Evolutionary conservation across 2,329 filamentous ascomycete genomes (phyloP), one percentile per base, ranked within the genome.

Genomic region (Penicillium sp.): DNA sequence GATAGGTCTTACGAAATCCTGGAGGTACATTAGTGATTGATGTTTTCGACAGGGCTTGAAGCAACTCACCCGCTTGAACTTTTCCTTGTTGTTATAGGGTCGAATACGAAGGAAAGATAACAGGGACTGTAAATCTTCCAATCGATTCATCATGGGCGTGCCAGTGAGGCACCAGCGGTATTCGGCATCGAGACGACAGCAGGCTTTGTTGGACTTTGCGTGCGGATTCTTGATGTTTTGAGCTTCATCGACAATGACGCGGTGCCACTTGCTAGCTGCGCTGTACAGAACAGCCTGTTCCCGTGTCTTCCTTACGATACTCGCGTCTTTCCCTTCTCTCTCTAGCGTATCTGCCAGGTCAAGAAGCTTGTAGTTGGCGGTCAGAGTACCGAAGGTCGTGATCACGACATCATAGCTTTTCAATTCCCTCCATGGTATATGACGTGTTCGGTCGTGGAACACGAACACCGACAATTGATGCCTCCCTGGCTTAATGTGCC

Each of bases 91-190:
- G 51, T 75, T 77, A 60, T 92, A 94, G 2, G 86, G 87, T 42
- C 74, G 74, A 55, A 93, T 89, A 2, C 74, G 72, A 11, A 94
- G 70, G 54, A 94, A 95, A 2, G 77, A 75, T 30, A 95, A 71
- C 13, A 94, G 66, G 0, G 86, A 84, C 54, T 77, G 88, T 2
- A 94, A 70, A 52, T 95, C 89, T 15, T 76, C 70, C 2, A 90
- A 78, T 9, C 74, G 79, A 52, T 95, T 95, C 83, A 92, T 92
- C 83, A 90, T 88, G 0, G 85, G 85, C 0, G 85, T 92, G 16
- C 85, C 85, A 22, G 82, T 86, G 60, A 90, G 75, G 55, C 82
- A 87, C 68, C 85, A 80, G 32, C 85, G 74, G 55, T 84, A 77
- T 23, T 67, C 69, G 10, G 82, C 69, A 42, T 74, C 65, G 11